A percentile compares a stretch with the other conserved stretches of the same genome.
phyloP scores from a whole-genome alignment of 2,329 filamentous ascomycete species.

The Kalmusia sp. region DNA sequence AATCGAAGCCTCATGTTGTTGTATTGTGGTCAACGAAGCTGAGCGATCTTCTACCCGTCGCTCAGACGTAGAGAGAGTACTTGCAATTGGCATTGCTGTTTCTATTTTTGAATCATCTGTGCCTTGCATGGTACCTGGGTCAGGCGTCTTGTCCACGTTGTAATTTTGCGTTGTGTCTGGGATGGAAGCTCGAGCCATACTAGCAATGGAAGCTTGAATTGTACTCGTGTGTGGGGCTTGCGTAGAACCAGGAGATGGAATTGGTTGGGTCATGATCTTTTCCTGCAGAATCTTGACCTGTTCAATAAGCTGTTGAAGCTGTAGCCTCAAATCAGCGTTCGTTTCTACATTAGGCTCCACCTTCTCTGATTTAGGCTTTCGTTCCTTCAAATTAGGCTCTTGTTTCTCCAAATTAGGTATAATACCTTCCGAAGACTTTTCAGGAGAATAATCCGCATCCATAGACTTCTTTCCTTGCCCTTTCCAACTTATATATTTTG shows the following conservation, averaged over 20 bases:
- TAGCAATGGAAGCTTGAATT: background rate
- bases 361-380: background rate
- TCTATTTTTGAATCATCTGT: background rate
- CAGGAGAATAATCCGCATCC: no score
- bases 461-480: no score
- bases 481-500: no score
- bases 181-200: no score
- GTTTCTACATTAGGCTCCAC: background rate
- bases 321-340: slow-evolving; percentile 10
- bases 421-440: no score
- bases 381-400: background rate
- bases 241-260: no score
- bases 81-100: background rate
- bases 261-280: background rate
- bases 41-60: background rate
- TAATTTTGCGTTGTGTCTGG: background rate
- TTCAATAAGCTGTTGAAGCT: slow-evolving; percentile 22
- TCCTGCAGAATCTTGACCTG: slow-evolving; percentile 22
- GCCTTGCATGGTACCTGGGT: background rate
- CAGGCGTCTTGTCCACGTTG: no score
- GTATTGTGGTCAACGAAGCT: background rate
- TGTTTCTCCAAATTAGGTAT: no score
- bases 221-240: no score
- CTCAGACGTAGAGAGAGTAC: background rate
- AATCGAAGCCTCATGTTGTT: no score